These are phyloP conservation scores for Lactarius deliciosus DNA, from an alignment of 768 basidiomycete species.

Conservation along the genomic window DNA sequence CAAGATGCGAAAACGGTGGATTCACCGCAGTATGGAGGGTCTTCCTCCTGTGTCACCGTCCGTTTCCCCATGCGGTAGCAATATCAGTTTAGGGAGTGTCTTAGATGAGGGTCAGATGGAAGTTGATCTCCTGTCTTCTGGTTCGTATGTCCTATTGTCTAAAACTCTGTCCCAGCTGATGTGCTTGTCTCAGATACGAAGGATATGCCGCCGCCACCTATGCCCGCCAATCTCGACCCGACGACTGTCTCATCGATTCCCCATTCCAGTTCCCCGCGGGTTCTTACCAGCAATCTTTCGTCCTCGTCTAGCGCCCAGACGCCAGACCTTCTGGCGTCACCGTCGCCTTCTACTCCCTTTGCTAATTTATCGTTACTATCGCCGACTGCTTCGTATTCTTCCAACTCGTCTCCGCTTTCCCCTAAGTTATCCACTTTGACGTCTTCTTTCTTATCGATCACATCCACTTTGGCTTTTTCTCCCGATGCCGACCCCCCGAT, in stretches of 20 bases:
- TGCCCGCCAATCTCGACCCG: constrained; percentile 46
- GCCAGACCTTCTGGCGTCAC: constrained; percentile 17
- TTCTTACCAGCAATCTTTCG: constrained; percentile 22
- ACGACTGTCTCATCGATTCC: constrained; percentile 38
- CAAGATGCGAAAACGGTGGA: constrained; percentile 31
- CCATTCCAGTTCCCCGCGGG: constrained; percentile 15
- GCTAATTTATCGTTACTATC: constrained; percentile 52
- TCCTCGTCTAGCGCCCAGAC: not conserved
- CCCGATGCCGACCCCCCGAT: constrained; percentile 8
- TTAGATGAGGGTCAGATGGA: constrained; percentile 28
- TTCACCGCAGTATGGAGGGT: constrained; percentile 29
- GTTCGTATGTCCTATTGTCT: constrained; percentile 19
- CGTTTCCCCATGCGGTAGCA: constrained; percentile 26
- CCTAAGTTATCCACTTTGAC: constrained; percentile 31
- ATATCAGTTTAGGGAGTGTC: constrained; percentile 29
- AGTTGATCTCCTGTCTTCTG: constrained; percentile 31
- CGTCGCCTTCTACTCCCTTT: constrained; percentile 42
- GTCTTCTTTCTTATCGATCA: constrained; percentile 18
- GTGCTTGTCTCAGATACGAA: constrained; percentile 35
- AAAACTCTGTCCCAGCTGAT: constrained; percentile 10
- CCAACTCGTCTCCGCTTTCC: constrained; percentile 29
- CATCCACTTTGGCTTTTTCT: constrained; percentile 8
- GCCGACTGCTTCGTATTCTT: constrained; percentile 32
- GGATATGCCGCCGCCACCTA: constrained; percentile 53
- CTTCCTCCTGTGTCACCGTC: constrained; percentile 24